phyloP scores from a whole-genome alignment of 805 yeast species.

The Jamesozyma spencerorum region DNA sequence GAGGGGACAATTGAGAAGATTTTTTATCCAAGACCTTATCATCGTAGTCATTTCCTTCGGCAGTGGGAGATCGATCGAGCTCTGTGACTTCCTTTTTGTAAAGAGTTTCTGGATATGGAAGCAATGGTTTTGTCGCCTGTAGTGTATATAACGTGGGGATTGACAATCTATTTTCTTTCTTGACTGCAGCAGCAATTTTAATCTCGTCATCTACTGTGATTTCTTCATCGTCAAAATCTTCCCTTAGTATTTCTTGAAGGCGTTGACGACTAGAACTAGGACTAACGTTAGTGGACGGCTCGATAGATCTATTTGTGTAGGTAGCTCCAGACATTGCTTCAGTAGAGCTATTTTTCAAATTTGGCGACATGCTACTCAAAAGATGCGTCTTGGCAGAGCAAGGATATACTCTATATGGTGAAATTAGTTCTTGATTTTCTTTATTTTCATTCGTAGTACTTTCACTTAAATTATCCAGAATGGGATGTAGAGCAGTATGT shows the following conservation, averaged over 20 bases:
- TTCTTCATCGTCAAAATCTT: constrained; percentile 6
- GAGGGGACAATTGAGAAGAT: constrained; percentile 6
- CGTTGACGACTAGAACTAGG: constrained; percentile 5
- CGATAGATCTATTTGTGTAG: not conserved
- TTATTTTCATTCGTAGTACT: constrained; percentile 1
- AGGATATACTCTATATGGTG: not conserved
- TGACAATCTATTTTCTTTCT: constrained; percentile 1
- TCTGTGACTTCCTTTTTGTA: not conserved
- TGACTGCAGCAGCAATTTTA: not conserved
- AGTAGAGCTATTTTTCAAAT: not conserved
- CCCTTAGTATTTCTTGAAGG: constrained; percentile 13
- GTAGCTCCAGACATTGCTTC: constrained; percentile 4
- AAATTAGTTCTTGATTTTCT: not conserved
- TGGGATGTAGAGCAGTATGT: not conserved
- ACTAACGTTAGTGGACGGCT: constrained; percentile 2
- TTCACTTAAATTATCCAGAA: not conserved
- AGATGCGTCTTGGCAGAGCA: not conserved
- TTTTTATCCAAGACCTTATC: not conserved
- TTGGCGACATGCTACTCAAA: not conserved
- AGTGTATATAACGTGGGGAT: constrained; percentile 10
- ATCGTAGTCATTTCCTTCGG: constrained; percentile 4
- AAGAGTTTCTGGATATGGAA: constrained; percentile 5
- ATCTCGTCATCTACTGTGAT: constrained; percentile 1
- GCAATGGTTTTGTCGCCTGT: constrained; percentile 19
- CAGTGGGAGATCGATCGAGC: not conserved